Evolutionary conservation across 768 basidiomycete genomes (phyloP).

Genomic region (Cubamyces sp.): DNA sequence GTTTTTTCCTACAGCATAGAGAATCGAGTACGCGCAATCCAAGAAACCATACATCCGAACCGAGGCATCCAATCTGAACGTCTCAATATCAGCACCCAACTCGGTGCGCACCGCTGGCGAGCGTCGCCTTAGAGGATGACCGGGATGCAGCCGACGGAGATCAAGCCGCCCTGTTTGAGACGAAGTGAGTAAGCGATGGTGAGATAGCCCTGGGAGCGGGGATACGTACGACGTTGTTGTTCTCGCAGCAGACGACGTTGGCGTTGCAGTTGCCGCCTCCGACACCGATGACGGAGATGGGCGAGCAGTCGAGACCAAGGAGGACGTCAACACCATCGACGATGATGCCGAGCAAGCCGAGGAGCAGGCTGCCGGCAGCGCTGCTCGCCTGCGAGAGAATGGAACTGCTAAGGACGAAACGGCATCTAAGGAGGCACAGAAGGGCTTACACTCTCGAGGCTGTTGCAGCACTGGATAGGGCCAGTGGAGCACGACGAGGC

Average conservation of each 20-base stretch:
- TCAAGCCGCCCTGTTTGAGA: constrained; percentile 12
- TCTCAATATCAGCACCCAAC: neutral
- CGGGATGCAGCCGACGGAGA: constrained; percentile 25
- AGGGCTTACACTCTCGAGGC: neutral
- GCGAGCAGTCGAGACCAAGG: constrained; percentile 17
- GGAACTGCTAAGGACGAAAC: neutral
- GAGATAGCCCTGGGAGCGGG: too few species aligned
- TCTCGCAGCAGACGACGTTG: constrained; percentile 20
- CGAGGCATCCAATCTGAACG: too few species aligned
- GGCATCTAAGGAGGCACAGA: neutral
- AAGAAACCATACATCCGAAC: neutral
- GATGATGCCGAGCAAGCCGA: constrained; percentile 19
- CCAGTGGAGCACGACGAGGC: constrained; percentile 16
- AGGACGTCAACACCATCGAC: constrained; percentile 4
- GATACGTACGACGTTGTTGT: constrained; percentile 19
- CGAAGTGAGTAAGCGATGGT: neutral
- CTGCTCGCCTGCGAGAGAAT: neutral
- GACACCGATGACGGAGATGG: constrained; percentile 20
- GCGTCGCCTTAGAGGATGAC: constrained; percentile 7
- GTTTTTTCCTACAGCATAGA: too few species aligned
- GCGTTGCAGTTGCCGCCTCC: constrained; percentile 1
- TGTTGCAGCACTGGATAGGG: constrained; percentile 18
- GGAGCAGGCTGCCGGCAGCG: neutral
- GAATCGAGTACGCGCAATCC: too few species aligned
- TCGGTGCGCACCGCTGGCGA: neutral